Evolutionary conservation across 2,329 filamentous ascomycete genomes (phyloP), one percentile per base, ranked within the genome.

Genomic region (Aurifilum marmelostoma): DNA sequence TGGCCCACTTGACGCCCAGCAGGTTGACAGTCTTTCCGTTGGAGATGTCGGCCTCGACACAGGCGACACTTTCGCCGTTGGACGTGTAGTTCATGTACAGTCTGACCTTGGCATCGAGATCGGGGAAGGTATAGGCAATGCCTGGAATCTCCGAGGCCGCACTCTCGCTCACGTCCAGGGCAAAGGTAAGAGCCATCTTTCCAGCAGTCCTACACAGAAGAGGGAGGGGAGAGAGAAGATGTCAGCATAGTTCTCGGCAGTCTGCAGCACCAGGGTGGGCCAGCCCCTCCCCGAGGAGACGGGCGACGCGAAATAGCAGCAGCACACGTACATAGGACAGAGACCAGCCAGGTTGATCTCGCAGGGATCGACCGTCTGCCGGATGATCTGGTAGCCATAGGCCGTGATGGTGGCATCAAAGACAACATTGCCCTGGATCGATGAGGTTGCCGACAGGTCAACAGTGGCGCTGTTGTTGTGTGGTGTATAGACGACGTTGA

Each of bases 11-110:
- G 54, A 97, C 94, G 70, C 90, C 93, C 71, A 93, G 84, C 75
- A 97, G 88, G 78, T 97, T 90, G 66, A 97, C 95, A 0, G 94
- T 97, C 81, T 97, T 93, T 71, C 92, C 92, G 79, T 97, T 98
- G 74, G 93, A 97, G 66, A 97, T 85, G 71, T 90, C 85, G 63
- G 94, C 94, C 82, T 97, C 92, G 65, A 97, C 89, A 79, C 95
- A 98, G 67, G 94, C 93, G 65, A 97, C 87, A 75, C 86, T 89
- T 64, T 86, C 81, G 66, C 86, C 84, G 8, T 81, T 83, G 18
- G 86, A 82, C 7, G 88, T 90, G 72, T 87, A 85, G 77, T 92
- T 95, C 83, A 97, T 93, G 75, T 89, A 90, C 75, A 97, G 89
- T 75, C 87, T 89, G 65, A 97, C 92, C 65, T 88, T 91, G 71